Evolutionary conservation across 257 asterid genomes (phyloP).

Genomic region (Agastache rugosa): DNA sequence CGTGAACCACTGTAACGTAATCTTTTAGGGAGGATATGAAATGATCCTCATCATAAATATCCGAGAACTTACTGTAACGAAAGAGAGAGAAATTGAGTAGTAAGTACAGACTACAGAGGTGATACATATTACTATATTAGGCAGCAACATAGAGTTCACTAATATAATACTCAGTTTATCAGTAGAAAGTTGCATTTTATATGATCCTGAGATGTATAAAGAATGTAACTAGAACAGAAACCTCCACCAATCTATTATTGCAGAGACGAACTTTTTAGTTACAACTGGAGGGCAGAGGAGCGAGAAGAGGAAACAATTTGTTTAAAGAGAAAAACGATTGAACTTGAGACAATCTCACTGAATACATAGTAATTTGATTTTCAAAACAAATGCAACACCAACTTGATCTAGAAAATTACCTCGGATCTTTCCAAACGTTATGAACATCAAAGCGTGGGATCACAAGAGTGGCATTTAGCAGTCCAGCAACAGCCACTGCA

Average conservation of each 20-base stretch:
- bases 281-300: neutral
- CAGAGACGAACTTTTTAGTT: neutral
- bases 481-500: slow-evolving; percentile 90
- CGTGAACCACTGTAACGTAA: slow-evolving; percentile 62
- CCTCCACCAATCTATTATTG: neutral
- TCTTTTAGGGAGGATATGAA: slow-evolving; percentile 70
- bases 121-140: neutral
- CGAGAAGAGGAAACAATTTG: neutral
- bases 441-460: slow-evolving; percentile 81
- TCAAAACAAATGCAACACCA: neutral
- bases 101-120: neutral
- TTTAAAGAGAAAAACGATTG: neutral
- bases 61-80: slow-evolving; percentile 68
- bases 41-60: slow-evolving; percentile 83
- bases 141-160: slow-evolving; percentile 2
- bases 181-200: neutral
- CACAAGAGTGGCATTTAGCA: slow-evolving; percentile 77
- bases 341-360: neutral
- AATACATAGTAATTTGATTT: neutral
- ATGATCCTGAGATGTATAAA: no score
- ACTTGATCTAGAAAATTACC: slow-evolving; percentile 43
- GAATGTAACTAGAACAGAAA: neutral
- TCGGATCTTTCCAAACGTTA: slow-evolving; percentile 85
- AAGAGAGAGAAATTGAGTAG: slow-evolving; percentile 11
- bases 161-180: neutral